Conservation (phyloP, 306 rosid genomes). For the Aeschynomene evenia region DNA sequence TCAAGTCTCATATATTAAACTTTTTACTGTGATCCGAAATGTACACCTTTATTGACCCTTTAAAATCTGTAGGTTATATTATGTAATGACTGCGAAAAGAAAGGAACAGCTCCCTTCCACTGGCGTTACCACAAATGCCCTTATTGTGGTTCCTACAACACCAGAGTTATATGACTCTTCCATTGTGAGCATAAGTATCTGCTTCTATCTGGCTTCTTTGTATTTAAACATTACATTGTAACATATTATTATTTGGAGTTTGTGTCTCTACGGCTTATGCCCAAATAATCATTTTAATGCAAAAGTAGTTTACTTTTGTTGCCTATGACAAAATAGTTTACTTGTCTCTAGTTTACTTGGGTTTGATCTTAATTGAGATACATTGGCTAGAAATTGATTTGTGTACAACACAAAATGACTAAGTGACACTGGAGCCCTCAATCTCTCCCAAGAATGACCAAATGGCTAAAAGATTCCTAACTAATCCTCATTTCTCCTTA, state of each 20-base stretch:
- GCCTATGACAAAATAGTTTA: conserved; percentile 4
- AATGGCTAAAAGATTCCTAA: too few relatives aligned
- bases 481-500: too few relatives aligned
- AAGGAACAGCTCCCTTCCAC: conserved; percentile 75
- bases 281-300: conserved; percentile 5
- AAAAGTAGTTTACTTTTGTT: conserved; percentile 20
- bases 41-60: conserved; percentile 21
- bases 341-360: too few relatives aligned
- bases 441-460: too few relatives aligned
- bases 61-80: conserved; percentile 66
- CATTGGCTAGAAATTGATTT: background rate
- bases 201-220: conserved; percentile 38
- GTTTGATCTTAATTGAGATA: background rate
- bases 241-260: conserved; percentile 13
- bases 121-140: conserved; percentile 89
- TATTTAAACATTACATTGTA: conserved; percentile 33
- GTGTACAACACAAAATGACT: background rate
- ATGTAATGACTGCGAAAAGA: conserved; percentile 92
- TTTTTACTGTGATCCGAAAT: conserved; percentile 9
- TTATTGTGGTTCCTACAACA: conserved; percentile 80
- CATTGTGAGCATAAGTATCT: conserved; percentile 28
- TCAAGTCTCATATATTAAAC: background rate
- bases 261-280: conserved; percentile 15
- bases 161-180: conserved; percentile 62
- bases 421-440: background rate